Evolutionary conservation across 225 moss, liverwort and hornwort genomes (phyloP).

Genomic region (Asterella californica): DNA sequence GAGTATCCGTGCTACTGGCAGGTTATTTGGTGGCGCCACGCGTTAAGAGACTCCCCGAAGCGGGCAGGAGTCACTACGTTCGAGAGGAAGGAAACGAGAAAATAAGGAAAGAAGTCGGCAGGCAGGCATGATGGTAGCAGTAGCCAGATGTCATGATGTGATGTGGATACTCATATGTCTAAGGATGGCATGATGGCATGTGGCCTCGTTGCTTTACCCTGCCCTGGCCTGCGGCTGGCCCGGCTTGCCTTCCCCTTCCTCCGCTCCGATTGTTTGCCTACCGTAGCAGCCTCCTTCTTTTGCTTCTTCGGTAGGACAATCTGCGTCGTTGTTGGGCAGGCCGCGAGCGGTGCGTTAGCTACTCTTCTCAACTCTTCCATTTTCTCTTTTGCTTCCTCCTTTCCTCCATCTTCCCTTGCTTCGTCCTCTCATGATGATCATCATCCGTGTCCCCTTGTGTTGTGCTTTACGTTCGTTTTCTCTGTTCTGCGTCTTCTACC

Average conservation of each 20-base stretch:
- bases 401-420: neutral
- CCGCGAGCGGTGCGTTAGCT: neutral
- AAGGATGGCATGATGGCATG: neutral
- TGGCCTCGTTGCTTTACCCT: neutral
- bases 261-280: neutral
- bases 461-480: neutral
- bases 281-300: neutral
- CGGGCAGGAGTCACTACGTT: neutral
- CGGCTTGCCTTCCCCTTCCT: neutral
- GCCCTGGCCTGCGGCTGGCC: neutral
- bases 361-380: neutral
- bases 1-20: neutral
- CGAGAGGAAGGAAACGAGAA: neutral
- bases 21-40: neutral
- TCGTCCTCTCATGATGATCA: neutral
- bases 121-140: constrained; percentile 10
- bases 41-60: neutral
- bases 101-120: neutral
- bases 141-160: constrained; percentile 17
- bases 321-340: neutral
- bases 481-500: neutral
- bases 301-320: constrained; percentile 4
- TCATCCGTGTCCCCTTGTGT: neutral
- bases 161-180: neutral
- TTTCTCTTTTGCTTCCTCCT: neutral